Evolutionary conservation across 2,329 filamentous ascomycete species (phyloP).

Genomic region (Calonectria pseudoreteaudii): DNA sequence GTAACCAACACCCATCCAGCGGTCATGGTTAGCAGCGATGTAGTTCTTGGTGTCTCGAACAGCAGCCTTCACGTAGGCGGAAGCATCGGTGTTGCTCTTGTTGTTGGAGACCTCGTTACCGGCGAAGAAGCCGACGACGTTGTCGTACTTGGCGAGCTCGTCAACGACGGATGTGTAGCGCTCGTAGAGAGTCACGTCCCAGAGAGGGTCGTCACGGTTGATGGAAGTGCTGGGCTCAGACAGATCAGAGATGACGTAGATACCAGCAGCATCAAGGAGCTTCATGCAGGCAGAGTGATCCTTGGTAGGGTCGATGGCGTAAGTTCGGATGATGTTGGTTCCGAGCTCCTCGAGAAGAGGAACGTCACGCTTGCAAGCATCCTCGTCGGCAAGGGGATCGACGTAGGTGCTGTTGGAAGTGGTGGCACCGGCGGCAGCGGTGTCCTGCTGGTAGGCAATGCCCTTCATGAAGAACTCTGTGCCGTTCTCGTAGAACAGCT

Average conservation of each 20-base stretch:
- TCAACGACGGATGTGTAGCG: conserved; percentile 91
- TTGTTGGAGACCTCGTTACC: conserved; percentile 97
- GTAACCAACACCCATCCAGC: conserved; percentile 90
- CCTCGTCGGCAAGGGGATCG: conserved; percentile 83
- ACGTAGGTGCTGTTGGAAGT: conserved; percentile 69
- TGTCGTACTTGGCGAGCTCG: conserved; percentile 82
- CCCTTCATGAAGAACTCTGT: conserved; percentile 84
- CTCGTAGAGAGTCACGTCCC: conserved; percentile 81
- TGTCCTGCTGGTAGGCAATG: conserved; percentile 93
- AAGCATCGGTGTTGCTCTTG: conserved; percentile 87
- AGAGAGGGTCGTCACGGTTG: conserved; percentile 81
- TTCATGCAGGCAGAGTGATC: conserved; percentile 90
- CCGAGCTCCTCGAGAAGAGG: conserved; percentile 81
- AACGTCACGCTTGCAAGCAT: conserved; percentile 85
- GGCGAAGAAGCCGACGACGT: conserved; percentile 97
- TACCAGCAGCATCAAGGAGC: conserved; percentile 83
- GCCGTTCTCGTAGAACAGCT: conserved; percentile 88
- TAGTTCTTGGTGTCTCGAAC: conserved; percentile 96
- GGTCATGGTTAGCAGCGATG: conserved; percentile 83
- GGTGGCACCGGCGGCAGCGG: conserved; percentile 65
- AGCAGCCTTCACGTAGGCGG: conserved; percentile 96
- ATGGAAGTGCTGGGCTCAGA: conserved; percentile 86
- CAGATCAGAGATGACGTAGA: conserved; percentile 95
- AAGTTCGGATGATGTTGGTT: conserved; percentile 95
- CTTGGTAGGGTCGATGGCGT: conserved; percentile 84